Evolutionary conservation across 441 rosid genomes (phyloP).

Genomic region (Euphorbia corollata): DNA sequence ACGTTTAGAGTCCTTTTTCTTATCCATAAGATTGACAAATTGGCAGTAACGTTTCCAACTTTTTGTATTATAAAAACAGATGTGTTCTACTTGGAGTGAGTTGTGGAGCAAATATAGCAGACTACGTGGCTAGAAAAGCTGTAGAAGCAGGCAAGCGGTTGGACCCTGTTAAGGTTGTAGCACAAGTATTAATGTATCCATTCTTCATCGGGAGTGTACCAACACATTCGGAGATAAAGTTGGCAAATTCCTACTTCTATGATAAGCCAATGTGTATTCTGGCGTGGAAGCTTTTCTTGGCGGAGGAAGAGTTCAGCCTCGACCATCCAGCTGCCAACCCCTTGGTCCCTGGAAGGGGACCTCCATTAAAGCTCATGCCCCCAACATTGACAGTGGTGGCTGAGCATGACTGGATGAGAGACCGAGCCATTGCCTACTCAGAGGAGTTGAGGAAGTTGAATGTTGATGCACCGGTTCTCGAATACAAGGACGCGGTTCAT

Average conservation of each 20-base stretch:
- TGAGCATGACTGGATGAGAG: constrained; percentile 96
- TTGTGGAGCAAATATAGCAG: constrained; percentile 85
- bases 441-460: constrained; percentile 82
- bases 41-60: constrained; percentile 1
- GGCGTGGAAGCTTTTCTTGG: constrained; percentile 85
- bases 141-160: constrained; percentile 66
- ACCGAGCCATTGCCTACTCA: constrained; percentile 85
- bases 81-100: constrained; percentile 89
- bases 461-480: constrained; percentile 85
- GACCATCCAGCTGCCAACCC: constrained; percentile 90
- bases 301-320: constrained; percentile 66
- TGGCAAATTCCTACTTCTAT: constrained; percentile 82
- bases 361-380: constrained; percentile 78
- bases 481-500: constrained; percentile 89
- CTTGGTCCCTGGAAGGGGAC: constrained; percentile 64
- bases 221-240: constrained; percentile 77
- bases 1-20: neutral
- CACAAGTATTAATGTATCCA: constrained; percentile 85
- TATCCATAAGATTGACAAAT: neutral
- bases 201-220: constrained; percentile 77
- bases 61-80: constrained; percentile 36
- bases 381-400: constrained; percentile 89
- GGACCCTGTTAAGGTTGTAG: constrained; percentile 85
- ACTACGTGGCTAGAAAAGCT: constrained; percentile 70
- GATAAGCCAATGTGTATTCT: constrained; percentile 73